Base-by-base conservation (phyloP, 345 rosid genomes). In the Arabidopsis suecica region DNA sequence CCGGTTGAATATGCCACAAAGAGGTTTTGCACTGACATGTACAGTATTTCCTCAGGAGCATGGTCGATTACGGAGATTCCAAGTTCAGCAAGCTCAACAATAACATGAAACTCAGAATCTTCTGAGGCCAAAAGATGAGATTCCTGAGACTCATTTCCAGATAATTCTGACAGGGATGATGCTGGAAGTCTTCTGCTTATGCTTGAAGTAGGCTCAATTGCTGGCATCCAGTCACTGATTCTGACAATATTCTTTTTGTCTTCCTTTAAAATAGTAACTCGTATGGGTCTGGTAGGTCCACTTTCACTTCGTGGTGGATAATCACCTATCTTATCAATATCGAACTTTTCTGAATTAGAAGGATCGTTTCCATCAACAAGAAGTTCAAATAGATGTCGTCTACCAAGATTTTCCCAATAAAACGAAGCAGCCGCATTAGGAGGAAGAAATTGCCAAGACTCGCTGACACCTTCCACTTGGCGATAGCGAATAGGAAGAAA, bases 161-260 rank as follows among this genome's bases (percentile, higher is more conserved):
- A 57, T 44, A 79, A 14, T 30, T 83, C 83, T 37, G 89, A 71
- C 77, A 83, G 47, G 11, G 83, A 73, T 23, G 86, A 68, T 41
- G 83, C 58, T 53, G 72, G 77, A 48, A 70, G 78, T 78, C 80
- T 78, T 74, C 68, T 64, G 67, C 76, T 65, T 77, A 72, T 72
- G 48, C 78, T 61, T 55, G 82, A 77, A 40, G 83, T 42, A 51
- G 93, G 73, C 69, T 91, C 98, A 82, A 81, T 80, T 83, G 89
- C 96, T 50, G 98, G 99, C 98, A 91, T 85, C 97, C 90, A 93
- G 82, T 96, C 99, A 81, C 87, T 82, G 83, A 93, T 83, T 81
- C 81, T 88, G 36, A 93, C 83, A 58, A 91, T 81, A 83, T 93
- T 89, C 56, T 82, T 81, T 81, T 83, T 93, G 83, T 91, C 97